These are phyloP conservation scores for Inga oerstediana DNA, from an alignment of 306 rosid genomes.

Conservation along the genomic window DNA sequence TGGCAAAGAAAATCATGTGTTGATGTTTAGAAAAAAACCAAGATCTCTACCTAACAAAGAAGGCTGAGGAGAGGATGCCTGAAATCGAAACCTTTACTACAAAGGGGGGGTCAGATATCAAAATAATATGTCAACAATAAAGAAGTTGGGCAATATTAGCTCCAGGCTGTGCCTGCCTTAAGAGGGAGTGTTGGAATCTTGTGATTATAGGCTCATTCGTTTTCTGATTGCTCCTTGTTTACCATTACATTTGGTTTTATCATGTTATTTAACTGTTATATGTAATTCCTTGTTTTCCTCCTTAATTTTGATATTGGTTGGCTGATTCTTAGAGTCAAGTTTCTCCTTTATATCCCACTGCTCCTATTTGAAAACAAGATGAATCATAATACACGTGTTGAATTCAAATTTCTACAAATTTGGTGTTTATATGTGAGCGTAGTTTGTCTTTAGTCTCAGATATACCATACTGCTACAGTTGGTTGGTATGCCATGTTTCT, in stretches of 20 bases:
- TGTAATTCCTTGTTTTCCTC: background rate
- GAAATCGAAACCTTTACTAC: background rate
- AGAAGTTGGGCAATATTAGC: background rate
- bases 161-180: background rate
- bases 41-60: background rate
- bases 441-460: background rate
- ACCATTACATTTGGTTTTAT: background rate
- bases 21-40: background rate
- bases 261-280: background rate
- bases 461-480: slow-evolving; percentile 5
- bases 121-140: no score
- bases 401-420: background rate
- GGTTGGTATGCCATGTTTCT: slow-evolving; percentile 2
- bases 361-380: background rate
- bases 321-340: background rate
- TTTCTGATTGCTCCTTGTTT: background rate
- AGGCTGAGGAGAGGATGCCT: background rate
- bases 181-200: background rate
- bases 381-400: background rate
- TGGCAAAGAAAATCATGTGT: background rate
- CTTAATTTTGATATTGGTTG: background rate
- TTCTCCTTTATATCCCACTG: background rate
- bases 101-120: no score
- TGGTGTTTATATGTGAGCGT: slow-evolving; percentile 10
- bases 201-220: background rate